Base-by-base conservation (phyloP, 2,329 filamentous ascomycete species). In the Falciphora oryzae region DNA sequence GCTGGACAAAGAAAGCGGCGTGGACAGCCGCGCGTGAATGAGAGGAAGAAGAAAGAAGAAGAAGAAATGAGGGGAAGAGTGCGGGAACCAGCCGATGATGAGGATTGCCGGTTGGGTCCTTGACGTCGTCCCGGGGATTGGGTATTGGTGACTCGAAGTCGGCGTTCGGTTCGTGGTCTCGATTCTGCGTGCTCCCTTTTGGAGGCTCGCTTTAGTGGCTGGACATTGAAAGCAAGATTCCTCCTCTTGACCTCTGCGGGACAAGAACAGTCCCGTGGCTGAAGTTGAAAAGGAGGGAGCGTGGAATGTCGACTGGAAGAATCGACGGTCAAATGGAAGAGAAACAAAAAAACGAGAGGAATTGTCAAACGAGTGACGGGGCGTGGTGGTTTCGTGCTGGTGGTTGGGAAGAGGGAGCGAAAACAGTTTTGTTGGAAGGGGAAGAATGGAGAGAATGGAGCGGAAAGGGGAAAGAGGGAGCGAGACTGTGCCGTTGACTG, bases 191-290 rank as follows among this genome's bases (percentile, higher is more conserved):
- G 60, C 60, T 62, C 60, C 60, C 32, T 28, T 62, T 27, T 62
- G 60, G 60, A 62, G 60, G 38, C 60, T 62, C 60, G 60, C 44
- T 62, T 62, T 29, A 62, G 60, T 62, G 60, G 60, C 60, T 50
- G 28, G 35, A 56, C 60, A 62, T 62, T 56, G 60, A 62, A 62
- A 50, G 38, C 60, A 27, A 44, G 29, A 62, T 62, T 62, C 60
- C 32, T 29, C 60, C 35, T 62, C 60, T 25, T 53, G 44, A 53
- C 44, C 44, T 53, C 44, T 53, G 28, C 4, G 18, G 35, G 60
- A 56, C n/a, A 62, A 22, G n/a, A 56, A 62, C 25, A 27, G n/a
- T 56, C 32, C 13, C 13, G 28, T 29, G 28, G 16, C 5, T 56
- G 60, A 50, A 62, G 28, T 29, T 27, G 22, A 31, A 58, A 62